Conservation (phyloP, 164 flowering plant species). For the Dillenia suffruticosa region DNA sequence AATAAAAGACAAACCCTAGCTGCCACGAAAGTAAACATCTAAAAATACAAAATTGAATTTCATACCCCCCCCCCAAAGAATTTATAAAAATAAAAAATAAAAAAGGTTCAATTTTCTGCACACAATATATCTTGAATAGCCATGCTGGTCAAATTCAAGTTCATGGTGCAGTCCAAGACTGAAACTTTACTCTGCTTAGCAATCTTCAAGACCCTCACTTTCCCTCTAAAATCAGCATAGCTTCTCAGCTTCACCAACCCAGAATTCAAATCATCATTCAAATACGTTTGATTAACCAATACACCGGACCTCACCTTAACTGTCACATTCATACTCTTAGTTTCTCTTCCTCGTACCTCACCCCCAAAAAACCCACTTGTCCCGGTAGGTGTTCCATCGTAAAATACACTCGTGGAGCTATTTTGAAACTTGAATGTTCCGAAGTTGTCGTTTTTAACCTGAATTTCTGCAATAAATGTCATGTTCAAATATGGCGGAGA, state of each 20-base stretch:
- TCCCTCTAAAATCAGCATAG: slow-evolving; percentile 5
- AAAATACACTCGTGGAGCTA: slow-evolving; percentile 11
- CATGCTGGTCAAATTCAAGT: slow-evolving; percentile 9
- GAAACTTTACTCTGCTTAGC: slow-evolving; percentile 5
- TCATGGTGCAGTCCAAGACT: slow-evolving; percentile 21
- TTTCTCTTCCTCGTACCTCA: slow-evolving; percentile 2
- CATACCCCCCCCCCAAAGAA: background rate
- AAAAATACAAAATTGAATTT: no score
- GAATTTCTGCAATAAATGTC: slow-evolving; percentile 13
- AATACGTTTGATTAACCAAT: background rate
- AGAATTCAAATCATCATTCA: slow-evolving; percentile 14
- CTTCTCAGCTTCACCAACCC: slow-evolving; percentile 15
- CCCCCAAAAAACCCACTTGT: slow-evolving; percentile 2
- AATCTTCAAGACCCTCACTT: slow-evolving; percentile 3
- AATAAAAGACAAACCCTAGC: no score
- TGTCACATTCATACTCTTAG: slow-evolving; percentile 8
- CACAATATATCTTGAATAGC: slow-evolving; percentile 4
- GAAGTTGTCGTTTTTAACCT: slow-evolving; percentile 28
- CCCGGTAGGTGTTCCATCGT: slow-evolving; percentile 17
- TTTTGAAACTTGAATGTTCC: slow-evolving; percentile 20
- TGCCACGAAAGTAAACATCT: no score
- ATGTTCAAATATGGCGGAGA: slow-evolving; percentile 5
- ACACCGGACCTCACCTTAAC: slow-evolving; percentile 12
- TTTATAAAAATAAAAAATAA: background rate
- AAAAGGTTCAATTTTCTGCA: background rate